Base-by-base conservation (phyloP, 1,284 basidiomycete genomes). In the Flammula alnicola region DNA sequence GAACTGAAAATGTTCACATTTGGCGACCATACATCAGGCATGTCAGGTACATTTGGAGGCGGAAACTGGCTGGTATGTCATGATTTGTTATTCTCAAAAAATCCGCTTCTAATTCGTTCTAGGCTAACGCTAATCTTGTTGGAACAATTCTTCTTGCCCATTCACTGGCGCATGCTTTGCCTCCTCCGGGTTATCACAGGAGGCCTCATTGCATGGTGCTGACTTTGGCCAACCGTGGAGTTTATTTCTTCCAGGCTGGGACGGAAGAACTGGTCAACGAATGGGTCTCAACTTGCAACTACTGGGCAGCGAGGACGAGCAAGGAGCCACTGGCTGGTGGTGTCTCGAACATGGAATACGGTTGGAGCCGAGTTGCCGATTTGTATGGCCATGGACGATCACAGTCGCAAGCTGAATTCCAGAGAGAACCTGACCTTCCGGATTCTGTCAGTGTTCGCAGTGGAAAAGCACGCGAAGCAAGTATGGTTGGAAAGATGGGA, bases 321-420 rank as follows among this genome's bases (percentile, higher is more conserved):
- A 94, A 95, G 60, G 94, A 97, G 63, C 96, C 96, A 0, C 79
- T 99, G 2, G 80, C 90, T 2, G 96, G 95, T 3, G 96, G 95
- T 23, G 94, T 98, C 2, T 95, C 93, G 39, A 99, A 99, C 71
- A 96, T 98, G 89, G 97, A 99, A 68, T 98, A 99, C 63, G 96
- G 96, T 8, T 99, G 96, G 96, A 95, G 88, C 64, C 83, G 91
- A 30, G 79, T 89, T 9, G 61, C 75, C 11, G 86, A 89, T 46
- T 68, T 76, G 12, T 61, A 76, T 26, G 65, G 71, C 31, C 82
- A 81, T 48, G 71, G 68, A 1, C 78, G 78, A 8, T 80, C 84
- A n/a, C 67, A 73, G 20, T 83, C 85, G 14, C 83, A 87, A 47
- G 75, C 76, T 42, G 82, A 81, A 49, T 64, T 76, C 11, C 42